Evolutionary conservation across 2,329 filamentous ascomycete genomes (phyloP), one percentile per base, ranked within the genome.

Genomic region (Pyrenophora graminea): DNA sequence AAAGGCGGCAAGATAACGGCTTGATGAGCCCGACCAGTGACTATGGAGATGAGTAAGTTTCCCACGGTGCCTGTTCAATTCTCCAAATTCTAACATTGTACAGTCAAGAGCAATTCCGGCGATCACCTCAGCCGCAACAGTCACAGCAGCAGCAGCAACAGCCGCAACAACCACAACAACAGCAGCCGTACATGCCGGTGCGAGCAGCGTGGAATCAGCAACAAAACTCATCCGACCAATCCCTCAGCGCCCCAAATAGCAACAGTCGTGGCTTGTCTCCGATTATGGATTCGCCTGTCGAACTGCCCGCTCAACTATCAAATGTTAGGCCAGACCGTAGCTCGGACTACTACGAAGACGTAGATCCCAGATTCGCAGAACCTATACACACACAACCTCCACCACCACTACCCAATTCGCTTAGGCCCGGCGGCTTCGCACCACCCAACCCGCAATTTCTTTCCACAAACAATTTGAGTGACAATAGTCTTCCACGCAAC

Each of bases 321-420:
- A 64, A 62, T 10, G 51, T 64, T 6, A 48, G 19, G 2, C 30
- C 39, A 38, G 70, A 73, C 32, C 63, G 64, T 19, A 72, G 63
- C 42, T 79, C 80, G 9, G 68, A 82, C 56, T 97, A 97, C 75
- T 96, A 95, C 68, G 94, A 97, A 79, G 93, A 97, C 70, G 85
- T 96, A 10, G 91, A 96, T 60, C 91, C 93, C 38, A 89, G 86
- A 49, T 97, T 97, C 67, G 88, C 85, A 30, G 81, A 84, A 49
- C 74, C 76, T 21, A 47, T 62, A 56, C 60, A 51, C 47, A 50
- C 47, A 33, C 59, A 55, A 39, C 55, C 54, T 12, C 61, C 61
- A 18, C 61, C 72, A 66, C 61, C 62, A 47, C 52, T 71, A 50
- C 68, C 72, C 41, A 53, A 67, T 45, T 56, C 72, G 48, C 54